A percentile compares a stretch with the other conserved stretches of the same genome.
These are phyloP conservation scores for Aspergillus niger DNA, from an alignment of 2,329 filamentous ascomycete species.

Conservation along the genomic window DNA sequence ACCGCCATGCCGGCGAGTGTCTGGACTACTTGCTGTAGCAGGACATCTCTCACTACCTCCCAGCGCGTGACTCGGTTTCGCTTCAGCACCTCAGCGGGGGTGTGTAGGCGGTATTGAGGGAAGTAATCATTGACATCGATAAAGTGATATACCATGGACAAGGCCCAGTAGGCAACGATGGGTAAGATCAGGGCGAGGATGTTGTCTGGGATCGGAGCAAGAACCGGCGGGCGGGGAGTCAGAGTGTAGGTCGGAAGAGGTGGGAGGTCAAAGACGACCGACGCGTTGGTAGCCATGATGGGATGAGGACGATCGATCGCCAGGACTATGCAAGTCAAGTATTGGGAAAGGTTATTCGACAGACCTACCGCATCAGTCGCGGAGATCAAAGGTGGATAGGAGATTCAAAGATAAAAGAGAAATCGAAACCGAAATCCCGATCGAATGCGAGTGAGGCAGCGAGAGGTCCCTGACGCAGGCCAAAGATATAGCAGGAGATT, in stretches of 20 bases:
- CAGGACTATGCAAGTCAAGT: slow-evolving; percentile 5
- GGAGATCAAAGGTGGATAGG: background rate
- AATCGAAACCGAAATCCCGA: background rate
- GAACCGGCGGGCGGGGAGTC: slow-evolving; percentile 67
- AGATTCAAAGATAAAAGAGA: background rate
- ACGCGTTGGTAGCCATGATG: slow-evolving; percentile 39
- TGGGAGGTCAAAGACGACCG: slow-evolving; percentile 62
- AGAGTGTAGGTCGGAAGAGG: slow-evolving; percentile 83
- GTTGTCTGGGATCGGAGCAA: slow-evolving; percentile 79
- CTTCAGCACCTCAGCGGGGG: slow-evolving; percentile 83
- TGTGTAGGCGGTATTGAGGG: slow-evolving; percentile 90
- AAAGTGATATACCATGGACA: slow-evolving; percentile 83
- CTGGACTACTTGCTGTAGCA: slow-evolving; percentile 90
- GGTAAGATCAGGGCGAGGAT: slow-evolving; percentile 75
- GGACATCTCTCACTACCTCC: slow-evolving; percentile 86
- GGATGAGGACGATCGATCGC: slow-evolving; percentile 10
- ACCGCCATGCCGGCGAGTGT: slow-evolving; percentile 69
- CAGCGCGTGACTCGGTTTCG: slow-evolving; percentile 83
- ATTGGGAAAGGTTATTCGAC: background rate
- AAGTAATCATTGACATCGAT: slow-evolving; percentile 85
- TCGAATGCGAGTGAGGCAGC: background rate
- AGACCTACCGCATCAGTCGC: slow-evolving; percentile 12
- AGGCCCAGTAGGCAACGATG: slow-evolving; percentile 81
- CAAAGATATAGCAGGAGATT: slow-evolving; percentile 7
- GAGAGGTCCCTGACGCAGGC: background rate